Evolutionary conservation across 1,284 basidiomycete species (phyloP).

Genomic region (Cryptococcus maquisensis): DNA sequence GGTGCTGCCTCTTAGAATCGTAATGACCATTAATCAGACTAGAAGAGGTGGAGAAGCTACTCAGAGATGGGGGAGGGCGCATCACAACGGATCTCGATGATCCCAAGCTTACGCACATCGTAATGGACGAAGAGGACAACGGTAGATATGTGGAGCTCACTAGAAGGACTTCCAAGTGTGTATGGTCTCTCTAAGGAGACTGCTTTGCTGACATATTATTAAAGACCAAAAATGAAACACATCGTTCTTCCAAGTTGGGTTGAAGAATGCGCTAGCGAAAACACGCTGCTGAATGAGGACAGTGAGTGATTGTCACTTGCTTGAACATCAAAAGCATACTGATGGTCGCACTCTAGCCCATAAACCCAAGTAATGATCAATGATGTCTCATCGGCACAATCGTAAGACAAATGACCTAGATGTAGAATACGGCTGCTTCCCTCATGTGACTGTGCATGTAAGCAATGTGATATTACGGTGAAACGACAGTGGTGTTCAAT

Average conservation of each 20-base stretch:
- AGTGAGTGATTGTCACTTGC: slow-evolving; percentile 21
- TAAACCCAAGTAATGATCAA: too few relatives aligned
- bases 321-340: too few relatives aligned
- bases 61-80: slow-evolving; percentile 66
- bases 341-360: too few relatives aligned
- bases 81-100: slow-evolving; percentile 62
- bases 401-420: too few relatives aligned
- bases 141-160: slow-evolving; percentile 63
- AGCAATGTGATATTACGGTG: too few relatives aligned
- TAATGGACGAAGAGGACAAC: slow-evolving; percentile 58
- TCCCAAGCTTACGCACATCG: slow-evolving; percentile 74
- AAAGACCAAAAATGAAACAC: slow-evolving; percentile 69
- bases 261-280: slow-evolving; percentile 69
- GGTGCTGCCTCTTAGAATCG: background rate
- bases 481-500: too few relatives aligned
- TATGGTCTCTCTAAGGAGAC: background rate
- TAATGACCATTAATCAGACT: slow-evolving; percentile 54
- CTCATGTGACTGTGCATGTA: too few relatives aligned
- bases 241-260: slow-evolving; percentile 73
- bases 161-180: slow-evolving; percentile 34
- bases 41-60: slow-evolving; percentile 52
- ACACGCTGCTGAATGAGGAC: slow-evolving; percentile 71
- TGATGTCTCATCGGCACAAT: too few relatives aligned
- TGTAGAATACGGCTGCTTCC: too few relatives aligned
- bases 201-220: background rate